Conservation (phyloP, 176 grass and related monocot genomes). For the Poa pratensis region DNA sequence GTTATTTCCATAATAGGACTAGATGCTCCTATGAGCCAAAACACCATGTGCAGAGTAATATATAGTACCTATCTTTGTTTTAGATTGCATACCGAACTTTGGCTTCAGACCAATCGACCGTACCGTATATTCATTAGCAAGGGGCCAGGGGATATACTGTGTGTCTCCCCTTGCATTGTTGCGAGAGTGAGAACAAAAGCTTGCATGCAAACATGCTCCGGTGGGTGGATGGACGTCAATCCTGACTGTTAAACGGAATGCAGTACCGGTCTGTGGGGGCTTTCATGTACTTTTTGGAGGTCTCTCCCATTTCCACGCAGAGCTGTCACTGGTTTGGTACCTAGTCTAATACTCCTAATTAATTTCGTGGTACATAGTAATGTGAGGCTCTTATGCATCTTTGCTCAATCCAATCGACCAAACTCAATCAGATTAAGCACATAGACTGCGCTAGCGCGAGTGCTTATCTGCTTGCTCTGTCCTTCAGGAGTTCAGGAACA, state of each 20-base stretch:
- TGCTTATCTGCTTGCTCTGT: no score
- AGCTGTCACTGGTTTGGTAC: neutral
- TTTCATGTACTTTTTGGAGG: neutral
- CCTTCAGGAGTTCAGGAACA: no score
- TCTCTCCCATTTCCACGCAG: neutral
- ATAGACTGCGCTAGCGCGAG: neutral
- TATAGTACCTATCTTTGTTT: no score
- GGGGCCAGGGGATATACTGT: neutral
- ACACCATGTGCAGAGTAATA: no score
- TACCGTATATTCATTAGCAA: neutral
- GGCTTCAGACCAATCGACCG: neutral
- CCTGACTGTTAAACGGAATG: conserved; percentile 20
- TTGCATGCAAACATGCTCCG: neutral
- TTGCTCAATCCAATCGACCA: neutral
- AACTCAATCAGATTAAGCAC: neutral
- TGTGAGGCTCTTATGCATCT: neutral
- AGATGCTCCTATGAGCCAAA: no score
- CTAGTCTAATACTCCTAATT: neutral
- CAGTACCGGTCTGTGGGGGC: neutral
- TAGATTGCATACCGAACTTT: neutral
- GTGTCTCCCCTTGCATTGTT: neutral
- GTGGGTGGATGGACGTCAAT: neutral
- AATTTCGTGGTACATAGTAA: neutral
- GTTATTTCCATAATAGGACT: no score
- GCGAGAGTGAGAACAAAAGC: neutral